Evolutionary conservation across 176 grass and related monocot species (phyloP).

Genomic region (Hyparrhenia diplandra): DNA sequence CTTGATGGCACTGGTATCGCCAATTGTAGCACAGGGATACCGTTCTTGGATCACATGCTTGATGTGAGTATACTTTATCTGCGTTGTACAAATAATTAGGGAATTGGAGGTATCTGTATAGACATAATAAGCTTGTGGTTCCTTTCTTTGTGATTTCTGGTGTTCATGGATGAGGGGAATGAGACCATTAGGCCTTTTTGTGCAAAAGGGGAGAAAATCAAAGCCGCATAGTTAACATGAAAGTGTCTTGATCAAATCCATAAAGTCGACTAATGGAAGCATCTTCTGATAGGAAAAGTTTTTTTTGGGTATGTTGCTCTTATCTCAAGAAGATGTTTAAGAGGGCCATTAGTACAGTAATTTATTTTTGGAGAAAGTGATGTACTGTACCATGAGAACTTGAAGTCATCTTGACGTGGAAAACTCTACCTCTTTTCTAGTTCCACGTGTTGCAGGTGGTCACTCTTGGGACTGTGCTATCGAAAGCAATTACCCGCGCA

Average conservation of each 20-base stretch:
- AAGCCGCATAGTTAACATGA: neutral
- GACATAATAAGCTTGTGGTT: neutral
- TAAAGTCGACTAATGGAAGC: neutral
- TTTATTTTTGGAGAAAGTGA: neutral
- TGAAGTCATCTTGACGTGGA: neutral
- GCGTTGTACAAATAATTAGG: neutral
- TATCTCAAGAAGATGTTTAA: too few relatives aligned
- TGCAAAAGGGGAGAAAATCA: neutral
- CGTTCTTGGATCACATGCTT: slow-evolving; percentile 95
- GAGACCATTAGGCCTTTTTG: neutral
- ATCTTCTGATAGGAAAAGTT: neutral
- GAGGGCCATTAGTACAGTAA: neutral
- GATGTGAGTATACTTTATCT: slow-evolving; percentile 50
- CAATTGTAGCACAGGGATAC: slow-evolving; percentile 69
- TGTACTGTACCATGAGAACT: neutral
- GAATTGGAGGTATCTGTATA: neutral
- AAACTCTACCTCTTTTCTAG: neutral
- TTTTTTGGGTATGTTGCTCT: neutral
- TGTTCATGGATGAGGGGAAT: neutral
- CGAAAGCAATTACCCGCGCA: neutral
- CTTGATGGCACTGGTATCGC: slow-evolving; percentile 82
- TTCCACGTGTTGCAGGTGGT: neutral
- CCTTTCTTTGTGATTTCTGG: neutral
- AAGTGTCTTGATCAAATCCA: neutral
- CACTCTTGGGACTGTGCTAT: neutral